A percentile compares a stretch with the other conserved stretches of the same genome.
phyloP scores from a whole-genome alignment of 352 stramenopile species.

The Phytophthora gonapodyides region DNA sequence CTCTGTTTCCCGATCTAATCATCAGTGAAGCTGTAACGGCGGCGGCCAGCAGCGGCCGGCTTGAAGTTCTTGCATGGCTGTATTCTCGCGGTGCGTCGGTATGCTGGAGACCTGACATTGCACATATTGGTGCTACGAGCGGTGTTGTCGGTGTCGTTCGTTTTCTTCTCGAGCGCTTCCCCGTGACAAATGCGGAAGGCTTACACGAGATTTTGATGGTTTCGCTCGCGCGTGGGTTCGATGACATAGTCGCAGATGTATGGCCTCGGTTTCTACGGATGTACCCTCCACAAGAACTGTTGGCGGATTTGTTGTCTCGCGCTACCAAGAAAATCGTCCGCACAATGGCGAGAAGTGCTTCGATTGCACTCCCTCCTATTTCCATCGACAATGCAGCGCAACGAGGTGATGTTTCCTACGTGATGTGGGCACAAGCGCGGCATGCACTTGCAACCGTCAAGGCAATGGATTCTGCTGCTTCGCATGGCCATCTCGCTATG shows the following conservation, averaged over 20 bases:
- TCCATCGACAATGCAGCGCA: background rate
- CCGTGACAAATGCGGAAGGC: background rate
- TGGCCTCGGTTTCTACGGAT: background rate
- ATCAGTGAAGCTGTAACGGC: background rate
- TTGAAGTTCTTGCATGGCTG: constrained; percentile 1
- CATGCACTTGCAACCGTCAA: background rate
- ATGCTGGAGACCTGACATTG: constrained; percentile 9
- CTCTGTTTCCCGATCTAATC: constrained; percentile 1
- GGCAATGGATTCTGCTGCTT: constrained; percentile 3
- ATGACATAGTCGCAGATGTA: background rate
- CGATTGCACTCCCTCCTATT: background rate
- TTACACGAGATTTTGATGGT: constrained; percentile 1
- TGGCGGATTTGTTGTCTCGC: background rate
- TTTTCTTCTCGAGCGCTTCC: background rate
- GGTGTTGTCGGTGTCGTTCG: background rate
- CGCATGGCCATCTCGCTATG: background rate
- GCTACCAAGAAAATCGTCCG: no score
- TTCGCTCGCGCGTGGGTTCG: constrained; percentile 1
- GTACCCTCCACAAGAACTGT: background rate
- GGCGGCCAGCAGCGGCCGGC: background rate
- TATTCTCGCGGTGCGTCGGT: background rate
- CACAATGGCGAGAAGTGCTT: no score
- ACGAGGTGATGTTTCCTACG: background rate
- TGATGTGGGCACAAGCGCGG: background rate
- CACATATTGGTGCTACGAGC: background rate